phyloP scores from a whole-genome alignment of 768 basidiomycete species.

The Tylopilus cervinicoccineus region DNA sequence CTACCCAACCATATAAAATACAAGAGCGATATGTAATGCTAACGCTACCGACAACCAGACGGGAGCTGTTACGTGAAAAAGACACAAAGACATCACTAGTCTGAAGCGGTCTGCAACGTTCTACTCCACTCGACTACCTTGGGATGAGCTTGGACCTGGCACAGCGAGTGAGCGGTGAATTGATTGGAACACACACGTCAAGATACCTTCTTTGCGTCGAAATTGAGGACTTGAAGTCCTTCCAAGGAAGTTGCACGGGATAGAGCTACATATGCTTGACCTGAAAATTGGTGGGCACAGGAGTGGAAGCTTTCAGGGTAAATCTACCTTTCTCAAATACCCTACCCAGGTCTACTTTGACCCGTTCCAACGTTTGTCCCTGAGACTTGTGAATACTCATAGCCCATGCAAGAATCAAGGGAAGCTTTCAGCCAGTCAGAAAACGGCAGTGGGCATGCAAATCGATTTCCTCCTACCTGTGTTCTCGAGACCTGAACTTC shows the following conservation, averaged over 20 bases:
- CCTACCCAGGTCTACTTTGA: conserved; percentile 88
- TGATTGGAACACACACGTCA: neutral
- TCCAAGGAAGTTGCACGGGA: conserved; percentile 85
- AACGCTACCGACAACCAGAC: neutral
- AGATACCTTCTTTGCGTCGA: conserved; percentile 66
- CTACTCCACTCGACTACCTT: conserved; percentile 72
- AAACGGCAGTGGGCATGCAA: neutral
- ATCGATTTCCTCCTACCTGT: conserved; percentile 51
- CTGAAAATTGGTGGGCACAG: conserved; percentile 33
- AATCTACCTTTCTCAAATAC: conserved; percentile 86
- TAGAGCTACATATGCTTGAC: conserved; percentile 88
- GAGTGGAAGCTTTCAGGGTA: neutral
- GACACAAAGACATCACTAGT: conserved; percentile 5
- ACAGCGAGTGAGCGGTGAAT: conserved; percentile 2
- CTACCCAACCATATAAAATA: neutral
- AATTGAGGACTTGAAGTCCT: conserved; percentile 81
- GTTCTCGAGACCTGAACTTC: conserved; percentile 75
- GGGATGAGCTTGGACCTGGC: conserved; percentile 65
- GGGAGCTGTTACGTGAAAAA: neutral
- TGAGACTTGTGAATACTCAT: conserved; percentile 99
- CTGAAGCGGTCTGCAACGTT: conserved; percentile 52
- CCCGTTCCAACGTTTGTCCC: conserved; percentile 92
- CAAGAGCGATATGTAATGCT: neutral
- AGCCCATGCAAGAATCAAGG: conserved; percentile 90
- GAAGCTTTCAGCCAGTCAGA: conserved; percentile 49